Conservation (phyloP, 805 yeast species). For the Saturnispora saitoi region DNA sequence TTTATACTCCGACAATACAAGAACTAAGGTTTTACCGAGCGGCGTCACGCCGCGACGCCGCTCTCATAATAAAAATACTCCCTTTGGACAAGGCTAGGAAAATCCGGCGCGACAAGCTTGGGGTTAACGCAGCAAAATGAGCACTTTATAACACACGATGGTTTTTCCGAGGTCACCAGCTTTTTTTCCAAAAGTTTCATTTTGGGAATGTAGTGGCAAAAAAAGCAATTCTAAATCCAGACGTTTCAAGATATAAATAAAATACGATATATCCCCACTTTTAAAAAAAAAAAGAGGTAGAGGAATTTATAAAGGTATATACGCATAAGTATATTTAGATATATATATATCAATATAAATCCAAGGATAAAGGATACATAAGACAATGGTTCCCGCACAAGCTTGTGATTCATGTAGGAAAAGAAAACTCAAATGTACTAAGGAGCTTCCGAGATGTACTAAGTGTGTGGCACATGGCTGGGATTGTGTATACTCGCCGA, state of each 20-base stretch:
- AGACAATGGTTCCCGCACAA: slow-evolving; percentile 30
- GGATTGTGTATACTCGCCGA: slow-evolving; percentile 73
- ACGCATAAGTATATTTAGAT: background rate
- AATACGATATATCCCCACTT: background rate
- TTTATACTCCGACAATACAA: background rate
- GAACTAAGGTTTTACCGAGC: background rate
- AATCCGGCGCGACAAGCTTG: background rate
- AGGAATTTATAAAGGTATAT: background rate
- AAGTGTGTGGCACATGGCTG: slow-evolving; percentile 67
- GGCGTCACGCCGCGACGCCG: no score
- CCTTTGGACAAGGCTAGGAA: no score
- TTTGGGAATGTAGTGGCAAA: background rate
- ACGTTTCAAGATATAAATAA: background rate
- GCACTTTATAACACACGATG: background rate
- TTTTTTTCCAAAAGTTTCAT: background rate
- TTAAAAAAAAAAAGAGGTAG: background rate
- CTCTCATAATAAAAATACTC: no score
- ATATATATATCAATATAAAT: background rate
- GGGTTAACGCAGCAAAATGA: background rate
- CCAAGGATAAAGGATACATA: background rate
- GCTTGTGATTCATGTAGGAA: slow-evolving; percentile 80
- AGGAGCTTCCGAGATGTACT: slow-evolving; percentile 65
- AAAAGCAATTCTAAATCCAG: background rate
- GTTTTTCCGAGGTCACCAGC: slow-evolving; percentile 1
- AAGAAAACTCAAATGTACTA: slow-evolving; percentile 73